Percentiles rank a stretch among this genome's conserved stretches.
These are phyloP conservation scores for Pestalotiopsis sp. DNA, from an alignment of 2,329 filamentous ascomycete species.

Conservation along the genomic window DNA sequence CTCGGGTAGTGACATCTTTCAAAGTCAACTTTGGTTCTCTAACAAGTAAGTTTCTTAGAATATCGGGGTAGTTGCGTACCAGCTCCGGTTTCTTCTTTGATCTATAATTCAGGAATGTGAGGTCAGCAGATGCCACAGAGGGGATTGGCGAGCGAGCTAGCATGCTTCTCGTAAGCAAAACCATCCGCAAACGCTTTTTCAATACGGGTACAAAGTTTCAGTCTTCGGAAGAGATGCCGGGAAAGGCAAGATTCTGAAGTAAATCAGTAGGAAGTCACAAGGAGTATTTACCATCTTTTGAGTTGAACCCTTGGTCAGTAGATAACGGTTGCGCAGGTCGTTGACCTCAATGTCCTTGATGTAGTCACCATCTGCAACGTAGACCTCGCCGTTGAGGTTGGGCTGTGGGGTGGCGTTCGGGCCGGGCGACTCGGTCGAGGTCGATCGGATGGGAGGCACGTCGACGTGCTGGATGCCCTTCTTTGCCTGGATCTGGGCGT, in stretches of 20 bases:
- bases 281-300: conserved; percentile 99
- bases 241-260: conserved; percentile 37
- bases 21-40: conserved; percentile 61
- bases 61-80: conserved; percentile 77
- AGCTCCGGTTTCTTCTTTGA: conserved; percentile 99
- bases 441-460: conserved; percentile 76
- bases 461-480: conserved; percentile 91
- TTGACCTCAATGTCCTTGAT: conserved; percentile 99
- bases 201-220: conserved; percentile 32
- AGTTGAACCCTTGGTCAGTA: conserved; percentile 93
- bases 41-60: conserved; percentile 45
- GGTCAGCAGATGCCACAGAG: conserved; percentile 95
- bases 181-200: conserved; percentile 53
- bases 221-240: conserved; percentile 26
- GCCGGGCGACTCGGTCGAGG: conserved; percentile 47
- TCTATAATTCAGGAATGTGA: conserved; percentile 85
- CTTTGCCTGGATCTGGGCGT: conserved; percentile 80
- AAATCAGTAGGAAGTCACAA: conserved; percentile 69
- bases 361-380: conserved; percentile 94
- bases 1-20: conserved; percentile 98
- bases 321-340: conserved; percentile 93
- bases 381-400: conserved; percentile 83
- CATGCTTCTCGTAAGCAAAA: conserved; percentile 72
- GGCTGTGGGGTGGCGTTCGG: conserved; percentile 35
- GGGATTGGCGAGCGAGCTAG: conserved; percentile 64